Conservation (phyloP, 768 basidiomycete species). For the Podaxis carcinomalis region DNA sequence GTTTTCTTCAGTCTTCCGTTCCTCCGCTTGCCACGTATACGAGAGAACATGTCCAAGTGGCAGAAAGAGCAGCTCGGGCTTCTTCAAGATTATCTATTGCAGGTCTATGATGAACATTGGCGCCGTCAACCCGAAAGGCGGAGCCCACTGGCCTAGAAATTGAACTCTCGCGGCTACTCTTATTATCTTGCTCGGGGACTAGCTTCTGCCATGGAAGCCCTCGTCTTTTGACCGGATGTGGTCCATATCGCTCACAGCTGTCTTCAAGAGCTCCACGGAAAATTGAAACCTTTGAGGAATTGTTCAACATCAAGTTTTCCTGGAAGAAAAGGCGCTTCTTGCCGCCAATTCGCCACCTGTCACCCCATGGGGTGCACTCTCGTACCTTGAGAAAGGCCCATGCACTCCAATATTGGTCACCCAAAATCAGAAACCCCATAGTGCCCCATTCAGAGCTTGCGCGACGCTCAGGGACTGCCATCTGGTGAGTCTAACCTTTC, state of each 20-base stretch:
- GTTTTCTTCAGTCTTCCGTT: not conserved
- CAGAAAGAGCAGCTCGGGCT: not conserved
- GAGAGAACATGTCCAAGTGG: not conserved
- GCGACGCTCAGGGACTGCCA: not conserved
- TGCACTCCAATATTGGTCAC: not conserved
- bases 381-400: not conserved
- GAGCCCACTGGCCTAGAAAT: not conserved
- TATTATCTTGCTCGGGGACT: not conserved
- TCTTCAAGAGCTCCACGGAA: constrained; percentile 2
- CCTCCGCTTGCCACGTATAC: not conserved
- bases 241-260: not conserved
- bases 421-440: not conserved
- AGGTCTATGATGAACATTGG: constrained; percentile 2
- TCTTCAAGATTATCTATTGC: not conserved
- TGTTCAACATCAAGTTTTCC: not conserved
- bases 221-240: not conserved
- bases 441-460: not conserved
- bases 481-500: not conserved
- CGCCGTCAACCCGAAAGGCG: not conserved
- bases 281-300: not conserved
- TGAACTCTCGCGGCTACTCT: not conserved
- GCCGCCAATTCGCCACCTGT: not conserved
- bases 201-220: not conserved
- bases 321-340: not conserved
- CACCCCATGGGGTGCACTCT: not conserved